Evolutionary conservation across 2,329 filamentous ascomycete genomes (phyloP).

Genomic region (Coniochaeta ligniaria): DNA sequence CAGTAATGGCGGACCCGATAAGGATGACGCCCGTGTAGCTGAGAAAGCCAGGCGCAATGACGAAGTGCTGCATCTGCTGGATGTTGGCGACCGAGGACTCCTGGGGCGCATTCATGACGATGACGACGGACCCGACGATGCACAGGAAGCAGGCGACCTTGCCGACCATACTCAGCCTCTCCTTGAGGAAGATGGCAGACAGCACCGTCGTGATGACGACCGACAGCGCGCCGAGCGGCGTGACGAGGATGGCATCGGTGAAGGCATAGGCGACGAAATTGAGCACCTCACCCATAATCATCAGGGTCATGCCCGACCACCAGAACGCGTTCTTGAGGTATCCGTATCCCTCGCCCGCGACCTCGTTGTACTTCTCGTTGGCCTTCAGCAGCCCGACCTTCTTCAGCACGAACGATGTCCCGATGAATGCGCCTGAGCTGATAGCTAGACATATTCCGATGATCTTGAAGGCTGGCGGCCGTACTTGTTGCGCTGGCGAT

Average conservation of each 20-base stretch:
- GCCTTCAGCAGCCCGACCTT: slow-evolving; percentile 86
- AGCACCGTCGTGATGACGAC: slow-evolving; percentile 89
- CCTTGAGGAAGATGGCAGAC: slow-evolving; percentile 92
- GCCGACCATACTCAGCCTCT: slow-evolving; percentile 88
- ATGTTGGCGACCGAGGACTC: slow-evolving; percentile 82
- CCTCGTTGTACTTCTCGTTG: slow-evolving; percentile 94
- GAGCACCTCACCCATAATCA: slow-evolving; percentile 94
- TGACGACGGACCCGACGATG: slow-evolving; percentile 86
- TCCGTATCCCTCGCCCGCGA: slow-evolving; percentile 91
- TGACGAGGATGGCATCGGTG: slow-evolving; percentile 92
- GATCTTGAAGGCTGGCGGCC: slow-evolving; percentile 64
- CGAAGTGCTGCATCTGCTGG: slow-evolving; percentile 85
- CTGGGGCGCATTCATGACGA: slow-evolving; percentile 85
- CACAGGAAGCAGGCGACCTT: slow-evolving; percentile 95
- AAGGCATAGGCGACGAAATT: slow-evolving; percentile 98
- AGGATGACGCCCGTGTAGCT: slow-evolving; percentile 79
- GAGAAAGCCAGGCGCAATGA: slow-evolving; percentile 80
- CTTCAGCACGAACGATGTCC: slow-evolving; percentile 90
- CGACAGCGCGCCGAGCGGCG: slow-evolving; percentile 80
- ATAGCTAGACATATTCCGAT: slow-evolving; percentile 83
- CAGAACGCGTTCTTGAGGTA: slow-evolving; percentile 93
- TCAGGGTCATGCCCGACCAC: slow-evolving; percentile 94
- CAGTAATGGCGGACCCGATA: slow-evolving; percentile 62
- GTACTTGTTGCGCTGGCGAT: slow-evolving; percentile 14
- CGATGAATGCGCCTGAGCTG: slow-evolving; percentile 86